Evolutionary conservation across 768 basidiomycete species (phyloP), one percentile per base, ranked within the genome.

Genomic region (Kwoniella dendrophila): DNA sequence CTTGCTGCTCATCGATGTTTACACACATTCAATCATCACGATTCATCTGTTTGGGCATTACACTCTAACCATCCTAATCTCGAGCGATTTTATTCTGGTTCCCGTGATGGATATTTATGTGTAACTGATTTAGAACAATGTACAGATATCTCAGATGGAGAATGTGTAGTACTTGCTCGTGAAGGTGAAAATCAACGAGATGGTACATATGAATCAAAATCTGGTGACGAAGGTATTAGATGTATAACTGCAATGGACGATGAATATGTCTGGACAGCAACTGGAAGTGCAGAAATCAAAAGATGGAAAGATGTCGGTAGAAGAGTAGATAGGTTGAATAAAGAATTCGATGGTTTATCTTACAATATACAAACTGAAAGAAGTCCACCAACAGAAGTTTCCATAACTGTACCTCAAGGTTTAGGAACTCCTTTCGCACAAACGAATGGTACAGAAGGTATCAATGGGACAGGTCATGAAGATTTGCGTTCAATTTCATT

Each of bases 21-120:
- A 16, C 93, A 99, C 72, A 98, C 95, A 1, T 99, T 97, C 81
- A 90, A 90, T 0, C 88, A 97, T 73, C 95, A 98, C 76, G 87
- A 90, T 14, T 92, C 94, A 63, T 78, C 79, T 14, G 92, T 97
- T 47, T 98, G 96, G 95, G 88, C 94, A 0, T 82, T 99, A 6
- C 86, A 86, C 74, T 95, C 93, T 8, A 83, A 86, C 0, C 93
- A 98, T 75, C 90, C 93, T 0, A 86, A 88, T 7, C 83, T 99
- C 53, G 86, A 86, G 75, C 83, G 86, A 1, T 99, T 99, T 81
- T 97, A 95, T 80, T 96, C 94, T 0, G 96, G 95, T 10, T 95
- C 97, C 70, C 85, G 90, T 29, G 86, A 89, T 2, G 96, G 95
- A 24, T n/a, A 82, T 87, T 60, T 98, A 6, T 92, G 90, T 76